Conservation (phyloP, 2,329 filamentous ascomycete species). For the Alternaria metachromatica region DNA sequence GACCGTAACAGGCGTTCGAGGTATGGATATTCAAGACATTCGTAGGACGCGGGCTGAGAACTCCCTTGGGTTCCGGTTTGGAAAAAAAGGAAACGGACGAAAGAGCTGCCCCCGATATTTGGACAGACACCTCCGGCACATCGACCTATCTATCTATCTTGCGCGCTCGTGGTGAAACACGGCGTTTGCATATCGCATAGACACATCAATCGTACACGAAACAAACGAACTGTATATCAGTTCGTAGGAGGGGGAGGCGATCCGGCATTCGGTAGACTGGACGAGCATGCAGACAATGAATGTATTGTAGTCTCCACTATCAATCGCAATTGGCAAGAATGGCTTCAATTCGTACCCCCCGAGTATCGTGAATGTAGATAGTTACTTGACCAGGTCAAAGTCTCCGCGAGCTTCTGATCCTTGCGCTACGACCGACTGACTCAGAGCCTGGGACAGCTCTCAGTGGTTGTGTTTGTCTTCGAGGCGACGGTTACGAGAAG, state of each 20-base stretch:
- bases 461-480: not conserved
- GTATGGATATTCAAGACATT: not conserved
- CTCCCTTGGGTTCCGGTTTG: not conserved
- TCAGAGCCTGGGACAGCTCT: not conserved
- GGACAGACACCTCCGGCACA: not conserved
- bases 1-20: not conserved
- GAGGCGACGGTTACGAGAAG: not conserved
- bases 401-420: not conserved
- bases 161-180: not conserved
- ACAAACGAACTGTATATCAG: not conserved
- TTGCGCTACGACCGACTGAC: not conserved
- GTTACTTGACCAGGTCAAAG: not conserved
- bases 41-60: not conserved
- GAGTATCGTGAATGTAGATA: not conserved
- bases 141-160: not conserved
- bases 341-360: not conserved
- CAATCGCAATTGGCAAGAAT: not conserved
- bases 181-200: not conserved
- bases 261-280: not conserved
- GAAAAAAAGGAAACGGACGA: not conserved
- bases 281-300: not conserved
- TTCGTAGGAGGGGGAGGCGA: not conserved
- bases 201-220: not conserved
- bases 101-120: not conserved
- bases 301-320: not conserved